These are phyloP conservation scores for Monosporascus cannonballus DNA, from an alignment of 2,329 filamentous ascomycete species.

Conservation along the genomic window DNA sequence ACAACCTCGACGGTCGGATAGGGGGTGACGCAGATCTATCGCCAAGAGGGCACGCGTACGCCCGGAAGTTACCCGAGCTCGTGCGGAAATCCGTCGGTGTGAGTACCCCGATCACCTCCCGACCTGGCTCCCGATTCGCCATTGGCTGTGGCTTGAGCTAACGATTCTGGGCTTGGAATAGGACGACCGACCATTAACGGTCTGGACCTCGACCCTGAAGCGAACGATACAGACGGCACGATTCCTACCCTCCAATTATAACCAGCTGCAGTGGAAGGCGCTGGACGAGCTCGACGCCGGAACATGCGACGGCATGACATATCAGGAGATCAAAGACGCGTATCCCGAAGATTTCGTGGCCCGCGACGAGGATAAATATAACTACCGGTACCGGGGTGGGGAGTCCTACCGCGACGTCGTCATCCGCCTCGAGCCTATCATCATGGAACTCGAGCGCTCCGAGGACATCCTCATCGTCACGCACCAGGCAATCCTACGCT, in stretches of 20 bases:
- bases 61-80: constrained; percentile 74
- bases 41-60: constrained; percentile 79
- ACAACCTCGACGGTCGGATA: constrained; percentile 85
- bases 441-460: constrained; percentile 95
- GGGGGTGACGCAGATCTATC: constrained; percentile 89
- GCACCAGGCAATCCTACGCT: constrained; percentile 91
- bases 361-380: constrained; percentile 98
- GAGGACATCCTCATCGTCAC: constrained; percentile 98
- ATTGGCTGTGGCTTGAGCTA: neutral
- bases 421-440: constrained; percentile 95
- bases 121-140: neutral
- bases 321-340: constrained; percentile 84
- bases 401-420: constrained; percentile 96
- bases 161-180: constrained; percentile 21
- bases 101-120: constrained; percentile 30
- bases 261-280: constrained; percentile 97
- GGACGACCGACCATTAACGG: constrained; percentile 55
- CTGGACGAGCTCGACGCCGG: constrained; percentile 95
- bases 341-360: constrained; percentile 94
- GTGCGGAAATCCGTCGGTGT: constrained; percentile 83
- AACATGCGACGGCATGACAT: constrained; percentile 93
- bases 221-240: constrained; percentile 90
- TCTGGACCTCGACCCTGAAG: constrained; percentile 59
- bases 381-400: constrained; percentile 95
- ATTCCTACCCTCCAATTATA: constrained; percentile 73